phyloP scores from a whole-genome alignment of 225 moss, liverwort and hornwort genomes.

The Marchantia polymorpha region DNA sequence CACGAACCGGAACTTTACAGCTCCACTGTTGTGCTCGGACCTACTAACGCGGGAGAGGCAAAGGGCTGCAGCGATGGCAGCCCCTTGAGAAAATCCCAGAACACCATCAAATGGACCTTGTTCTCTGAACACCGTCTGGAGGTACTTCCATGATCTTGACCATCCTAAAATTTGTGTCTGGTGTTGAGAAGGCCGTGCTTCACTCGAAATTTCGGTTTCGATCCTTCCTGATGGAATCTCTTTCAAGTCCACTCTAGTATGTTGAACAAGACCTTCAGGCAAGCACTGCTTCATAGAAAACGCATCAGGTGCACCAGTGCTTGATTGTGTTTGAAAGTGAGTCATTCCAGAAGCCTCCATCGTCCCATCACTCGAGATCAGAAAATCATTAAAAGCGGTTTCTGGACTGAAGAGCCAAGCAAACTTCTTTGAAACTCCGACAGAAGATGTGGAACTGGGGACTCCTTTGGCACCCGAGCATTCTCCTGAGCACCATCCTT shows the following conservation, averaged over 20 bases:
- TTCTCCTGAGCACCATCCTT: background rate
- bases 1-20: constrained; percentile 60
- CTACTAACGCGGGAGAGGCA: constrained; percentile 35
- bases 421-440: constrained; percentile 46
- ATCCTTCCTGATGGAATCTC: background rate
- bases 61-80: constrained; percentile 74
- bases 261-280: background rate
- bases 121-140: constrained; percentile 57
- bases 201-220: background rate
- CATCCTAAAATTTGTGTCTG: constrained; percentile 77
- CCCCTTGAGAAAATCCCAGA: constrained; percentile 95
- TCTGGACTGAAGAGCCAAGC: constrained; percentile 75
- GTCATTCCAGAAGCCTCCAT: background rate
- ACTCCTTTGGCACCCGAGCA: background rate
- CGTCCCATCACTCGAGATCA: background rate
- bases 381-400: background rate
- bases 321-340: background rate
- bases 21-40: background rate
- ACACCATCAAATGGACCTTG: constrained; percentile 89
- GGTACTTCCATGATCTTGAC: constrained; percentile 62
- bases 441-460: background rate
- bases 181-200: constrained; percentile 42
- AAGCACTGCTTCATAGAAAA: background rate
- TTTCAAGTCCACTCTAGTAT: background rate
- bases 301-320: background rate